A percentile compares a stretch with the other conserved stretches of the same genome.
These are phyloP conservation scores for Psophocarpus tetragonolobus DNA, from an alignment of 306 rosid genomes.

Conservation along the genomic window DNA sequence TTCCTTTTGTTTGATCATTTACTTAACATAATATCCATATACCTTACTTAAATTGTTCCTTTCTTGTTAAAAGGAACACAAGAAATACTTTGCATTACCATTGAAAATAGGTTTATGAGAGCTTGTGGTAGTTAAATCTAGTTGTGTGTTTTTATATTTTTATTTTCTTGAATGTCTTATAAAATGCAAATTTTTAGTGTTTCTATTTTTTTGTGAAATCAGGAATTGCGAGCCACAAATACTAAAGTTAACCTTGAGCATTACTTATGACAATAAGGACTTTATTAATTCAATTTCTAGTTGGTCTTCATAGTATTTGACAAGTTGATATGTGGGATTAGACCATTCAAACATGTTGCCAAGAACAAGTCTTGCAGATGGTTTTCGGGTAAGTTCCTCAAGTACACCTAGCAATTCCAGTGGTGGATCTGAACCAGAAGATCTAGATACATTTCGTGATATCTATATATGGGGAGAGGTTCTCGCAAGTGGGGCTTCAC, in stretches of 20 bases:
- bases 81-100: not conserved
- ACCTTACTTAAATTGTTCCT: not conserved
- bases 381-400: slow-evolving; percentile 68
- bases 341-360: slow-evolving; percentile 68
- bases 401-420: slow-evolving; percentile 67
- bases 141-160: not conserved
- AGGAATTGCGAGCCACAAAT: not conserved
- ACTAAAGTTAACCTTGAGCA: slow-evolving; percentile 43
- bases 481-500: slow-evolving; percentile 56
- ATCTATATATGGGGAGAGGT: slow-evolving; percentile 86
- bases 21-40: not conserved
- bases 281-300: slow-evolving; percentile 47
- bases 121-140: not conserved
- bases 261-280: slow-evolving; percentile 41
- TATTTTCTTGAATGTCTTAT: not conserved
- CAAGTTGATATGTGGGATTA: slow-evolving; percentile 59
- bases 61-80: not conserved
- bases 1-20: not conserved
- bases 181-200: not conserved
- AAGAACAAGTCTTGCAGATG: slow-evolving; percentile 70
- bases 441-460: slow-evolving; percentile 70
- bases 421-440: slow-evolving; percentile 81
- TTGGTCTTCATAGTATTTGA: slow-evolving; percentile 38
- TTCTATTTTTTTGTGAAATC: not conserved
- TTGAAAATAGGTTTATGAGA: not conserved